These are phyloP conservation scores for Spizellomyces sp. DNA, from an alignment of 192 early-diverging fungal species.

Conservation along the genomic window DNA sequence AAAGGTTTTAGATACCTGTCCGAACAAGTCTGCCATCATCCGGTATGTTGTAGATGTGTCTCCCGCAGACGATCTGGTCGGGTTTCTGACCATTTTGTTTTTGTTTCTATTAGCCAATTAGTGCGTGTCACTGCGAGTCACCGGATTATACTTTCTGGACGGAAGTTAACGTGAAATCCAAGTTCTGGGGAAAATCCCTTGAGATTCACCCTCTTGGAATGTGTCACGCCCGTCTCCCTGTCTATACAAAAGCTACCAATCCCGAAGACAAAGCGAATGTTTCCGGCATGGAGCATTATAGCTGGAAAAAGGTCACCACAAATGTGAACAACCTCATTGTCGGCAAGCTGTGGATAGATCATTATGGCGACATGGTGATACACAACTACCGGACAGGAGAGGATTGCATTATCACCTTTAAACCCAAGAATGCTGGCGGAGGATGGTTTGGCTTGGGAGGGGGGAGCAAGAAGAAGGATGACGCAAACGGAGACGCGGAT, in stretches of 20 bases:
- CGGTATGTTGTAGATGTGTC: constrained; percentile 48
- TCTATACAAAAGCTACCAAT: constrained; percentile 49
- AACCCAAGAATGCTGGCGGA: constrained; percentile 52
- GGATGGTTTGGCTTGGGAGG: constrained; percentile 67
- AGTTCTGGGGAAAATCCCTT: constrained; percentile 85
- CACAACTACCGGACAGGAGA: constrained; percentile 84
- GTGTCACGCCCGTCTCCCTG: constrained; percentile 77
- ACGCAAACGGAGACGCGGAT: constrained; percentile 30
- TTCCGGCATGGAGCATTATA: constrained; percentile 72
- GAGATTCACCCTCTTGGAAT: constrained; percentile 79
- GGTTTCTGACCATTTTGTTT: constrained; percentile 1
- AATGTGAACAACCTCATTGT: constrained; percentile 86
- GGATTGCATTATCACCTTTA: constrained; percentile 73
- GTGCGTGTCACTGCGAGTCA: constrained; percentile 84
- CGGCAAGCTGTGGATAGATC: constrained; percentile 82
- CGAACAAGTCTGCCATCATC: constrained; percentile 89
- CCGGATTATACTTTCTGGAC: constrained; percentile 81
- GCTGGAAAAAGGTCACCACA: constrained; percentile 81
- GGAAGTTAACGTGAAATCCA: constrained; percentile 83
- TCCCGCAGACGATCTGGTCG: no score
- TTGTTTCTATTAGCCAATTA: constrained; percentile 63
- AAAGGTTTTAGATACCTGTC: constrained; percentile 80
- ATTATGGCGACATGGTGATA: constrained; percentile 83
- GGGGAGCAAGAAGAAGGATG: constrained; percentile 63
- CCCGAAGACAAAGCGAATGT: constrained; percentile 35